Evolutionary conservation across 768 basidiomycete species (phyloP), one percentile per base, ranked within the genome.

Genomic region (Lentinula boryana): DNA sequence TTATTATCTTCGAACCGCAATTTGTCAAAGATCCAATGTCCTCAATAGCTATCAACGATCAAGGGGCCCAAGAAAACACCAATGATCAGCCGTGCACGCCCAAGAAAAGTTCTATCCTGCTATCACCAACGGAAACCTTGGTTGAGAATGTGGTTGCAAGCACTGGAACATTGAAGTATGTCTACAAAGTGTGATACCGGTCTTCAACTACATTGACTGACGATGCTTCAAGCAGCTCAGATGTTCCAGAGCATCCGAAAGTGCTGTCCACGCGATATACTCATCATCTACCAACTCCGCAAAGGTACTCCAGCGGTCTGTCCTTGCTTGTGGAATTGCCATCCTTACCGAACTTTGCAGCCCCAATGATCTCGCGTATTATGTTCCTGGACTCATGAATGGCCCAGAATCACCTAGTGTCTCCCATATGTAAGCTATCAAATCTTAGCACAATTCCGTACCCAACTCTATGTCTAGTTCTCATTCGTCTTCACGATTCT

Each of bases 271-370:
- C 9, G 23, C 35, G 32, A 35, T 52, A 60, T 53, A 33, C 50
- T 60, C 3, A 3, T 27, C 58, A 60, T 32, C 50, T 60, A 8
- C 58, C 58, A 10, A 60, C 58, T 21, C 58, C 58, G 33, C 58
- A 60, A 50, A 60, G 58, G 58, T 60, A 4, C 13, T 9, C 5
- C 2, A 38, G 15, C 10, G 6, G 7, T 31, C 6, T 8, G 8
- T 27, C 16, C 16, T 18, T 27, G 32, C 13, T 12, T 27, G 18
- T 52, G 3, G 40, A 32, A 15, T 15, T 41, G 0, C 5, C 8
- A 27, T 49, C 5, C 58, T 59, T 27, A 59, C 21, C 35, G 33
- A 3, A 33, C n/a, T 23, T 52, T 16, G 10, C 16, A 60, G 58
- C 52, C 58, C 58, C 10, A 60, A 60, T 33, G 51, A 60, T 44